phyloP scores from a whole-genome alignment of 768 basidiomycete genomes.

The Naganishia kalamii region DNA sequence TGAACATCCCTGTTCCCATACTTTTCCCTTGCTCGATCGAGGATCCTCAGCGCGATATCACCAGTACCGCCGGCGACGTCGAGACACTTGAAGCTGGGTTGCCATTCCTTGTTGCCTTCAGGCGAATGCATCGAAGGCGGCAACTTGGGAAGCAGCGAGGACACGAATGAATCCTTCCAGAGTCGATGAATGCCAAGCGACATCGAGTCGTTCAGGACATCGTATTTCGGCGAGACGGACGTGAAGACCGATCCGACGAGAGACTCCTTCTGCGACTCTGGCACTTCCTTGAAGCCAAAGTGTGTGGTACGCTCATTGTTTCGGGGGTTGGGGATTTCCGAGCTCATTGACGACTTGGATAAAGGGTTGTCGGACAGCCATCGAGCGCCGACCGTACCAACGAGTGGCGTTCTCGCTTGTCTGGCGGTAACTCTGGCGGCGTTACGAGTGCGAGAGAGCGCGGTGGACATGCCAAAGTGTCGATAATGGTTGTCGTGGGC shows the following conservation, averaged over 20 bases:
- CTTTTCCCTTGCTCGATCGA: conserved; percentile 82
- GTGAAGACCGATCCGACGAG: conserved; percentile 90
- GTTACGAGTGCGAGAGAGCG: neutral
- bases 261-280: conserved; percentile 76
- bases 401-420: neutral
- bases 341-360: neutral
- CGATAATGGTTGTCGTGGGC: no score
- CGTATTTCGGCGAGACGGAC: conserved; percentile 90
- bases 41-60: conserved; percentile 87
- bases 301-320: conserved; percentile 53
- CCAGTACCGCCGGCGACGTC: conserved; percentile 96
- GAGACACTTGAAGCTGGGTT: conserved; percentile 67
- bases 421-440: neutral
- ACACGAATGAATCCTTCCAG: conserved; percentile 91
- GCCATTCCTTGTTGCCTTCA: conserved; percentile 51
- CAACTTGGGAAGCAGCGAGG: conserved; percentile 64
- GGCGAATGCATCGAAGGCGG: conserved; percentile 39
- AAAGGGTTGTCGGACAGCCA: neutral
- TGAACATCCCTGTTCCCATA: conserved; percentile 82
- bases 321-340: neutral
- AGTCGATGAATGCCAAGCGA: conserved; percentile 91
- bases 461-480: neutral
- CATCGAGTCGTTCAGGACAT: conserved; percentile 98
- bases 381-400: neutral
- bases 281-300: conserved; percentile 87